These are phyloP conservation scores for Rasamsonia emersonii DNA, from an alignment of 2,329 filamentous ascomycete genomes.

Conservation along the genomic window DNA sequence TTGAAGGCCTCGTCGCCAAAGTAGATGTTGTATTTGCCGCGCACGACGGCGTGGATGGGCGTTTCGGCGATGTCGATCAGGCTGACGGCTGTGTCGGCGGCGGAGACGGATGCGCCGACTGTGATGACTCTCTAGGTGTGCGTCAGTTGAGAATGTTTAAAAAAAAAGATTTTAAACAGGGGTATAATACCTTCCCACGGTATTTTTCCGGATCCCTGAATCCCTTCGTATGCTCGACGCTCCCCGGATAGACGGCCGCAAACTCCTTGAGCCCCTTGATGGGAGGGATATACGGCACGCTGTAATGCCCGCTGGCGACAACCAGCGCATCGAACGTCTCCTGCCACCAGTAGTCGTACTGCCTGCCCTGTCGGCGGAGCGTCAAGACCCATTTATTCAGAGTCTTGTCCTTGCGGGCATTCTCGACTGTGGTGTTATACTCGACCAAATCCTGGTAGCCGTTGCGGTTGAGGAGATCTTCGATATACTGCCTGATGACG, in stretches of 20 bases:
- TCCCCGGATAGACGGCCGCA: slow-evolving; percentile 27
- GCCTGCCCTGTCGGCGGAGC: slow-evolving; percentile 34
- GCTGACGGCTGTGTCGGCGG: slow-evolving; percentile 52
- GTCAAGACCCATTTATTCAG: slow-evolving; percentile 46
- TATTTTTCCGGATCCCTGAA: slow-evolving; percentile 32
- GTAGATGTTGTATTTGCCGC: slow-evolving; percentile 45
- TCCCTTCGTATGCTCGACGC: slow-evolving; percentile 35
- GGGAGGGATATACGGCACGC: slow-evolving; percentile 44
- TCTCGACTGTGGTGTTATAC: slow-evolving; percentile 53
- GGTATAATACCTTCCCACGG: slow-evolving; percentile 23
- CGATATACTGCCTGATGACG: slow-evolving; percentile 48
- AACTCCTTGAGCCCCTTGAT: slow-evolving; percentile 37
- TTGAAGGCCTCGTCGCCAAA: slow-evolving; percentile 53
- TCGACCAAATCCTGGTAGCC: slow-evolving; percentile 42
- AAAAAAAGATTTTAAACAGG: background rate
- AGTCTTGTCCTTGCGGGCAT: slow-evolving; percentile 41
- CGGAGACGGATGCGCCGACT: slow-evolving; percentile 57
- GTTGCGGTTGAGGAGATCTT: slow-evolving; percentile 45
- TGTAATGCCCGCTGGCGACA: slow-evolving; percentile 54
- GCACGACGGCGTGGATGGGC: slow-evolving; percentile 47
- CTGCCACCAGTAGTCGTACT: slow-evolving; percentile 52
- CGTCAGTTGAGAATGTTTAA: background rate
- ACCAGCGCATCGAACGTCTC: slow-evolving; percentile 56
- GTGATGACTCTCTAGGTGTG: slow-evolving; percentile 46
- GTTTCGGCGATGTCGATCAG: slow-evolving; percentile 38